Conservation (phyloP, 306 rosid genomes). For the Malus domestica region ASM211411v1 NC_041802.1:2582001-2582500, state of each 20-base stretch:
- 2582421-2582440: conserved; percentile 58
- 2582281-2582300: background rate
- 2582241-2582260: background rate
- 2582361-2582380: conserved; percentile 28
- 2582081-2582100: conserved; percentile 69
- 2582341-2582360: background rate
- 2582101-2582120: conserved; percentile 12
- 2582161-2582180: background rate
- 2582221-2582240: background rate
- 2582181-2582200: too few species aligned
- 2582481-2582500: conserved; percentile 15
- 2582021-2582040: conserved; percentile 78
- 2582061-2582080: conserved; percentile 86
- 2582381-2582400: conserved; percentile 86
- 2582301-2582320: background rate
- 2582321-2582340: background rate
- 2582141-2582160: background rate
- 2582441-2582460: conserved; percentile 77
- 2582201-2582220: background rate
- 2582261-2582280: background rate
- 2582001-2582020: conserved; percentile 61
- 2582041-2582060: conserved; percentile 92
- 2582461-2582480: conserved; percentile 53
- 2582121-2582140: background rate
- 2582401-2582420: conserved; percentile 78